Evolutionary conservation across 257 asterid species (phyloP).

Genomic region (Orobanche coerulescens): DNA sequence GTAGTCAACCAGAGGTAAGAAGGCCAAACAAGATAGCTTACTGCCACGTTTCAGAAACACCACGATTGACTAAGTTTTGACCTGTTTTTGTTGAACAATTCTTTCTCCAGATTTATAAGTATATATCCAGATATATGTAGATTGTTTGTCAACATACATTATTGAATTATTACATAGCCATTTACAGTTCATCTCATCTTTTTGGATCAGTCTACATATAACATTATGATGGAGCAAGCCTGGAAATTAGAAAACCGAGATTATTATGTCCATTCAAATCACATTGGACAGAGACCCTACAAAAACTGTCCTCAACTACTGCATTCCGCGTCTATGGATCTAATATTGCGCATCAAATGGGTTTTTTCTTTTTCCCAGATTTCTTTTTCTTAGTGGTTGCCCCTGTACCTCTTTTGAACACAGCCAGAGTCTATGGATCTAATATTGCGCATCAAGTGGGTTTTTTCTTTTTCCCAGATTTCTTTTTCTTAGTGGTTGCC

Average conservation of each 20-base stretch:
- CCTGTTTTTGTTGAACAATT: conserved; percentile 13
- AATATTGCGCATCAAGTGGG: conserved; percentile 26
- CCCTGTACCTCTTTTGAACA: conserved; percentile 60
- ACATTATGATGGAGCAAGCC: conserved; percentile 12
- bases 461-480: conserved; percentile 51
- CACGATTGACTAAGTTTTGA: conserved; percentile 8
- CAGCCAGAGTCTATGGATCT: conserved; percentile 78
- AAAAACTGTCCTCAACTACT: conserved; percentile 4
- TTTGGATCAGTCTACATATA: conserved; percentile 22
- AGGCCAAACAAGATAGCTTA: conserved; percentile 25
- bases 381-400: conserved; percentile 44
- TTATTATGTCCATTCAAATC: conserved; percentile 4
- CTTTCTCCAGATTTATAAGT: conserved; percentile 26
- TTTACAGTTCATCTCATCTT: conserved; percentile 18
- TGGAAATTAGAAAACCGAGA: conserved; percentile 8
- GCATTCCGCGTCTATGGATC: conserved; percentile 9
- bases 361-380: conserved; percentile 49
- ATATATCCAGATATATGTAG: conserved; percentile 20
- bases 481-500: conserved; percentile 42
- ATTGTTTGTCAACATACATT: conserved; percentile 19
- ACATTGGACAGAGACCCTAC: conserved; percentile 4
- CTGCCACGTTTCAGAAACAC: conserved; percentile 19
- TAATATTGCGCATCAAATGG: conserved; percentile 25
- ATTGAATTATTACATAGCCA: not conserved
- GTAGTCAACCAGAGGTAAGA: conserved; percentile 38